phyloP scores from a whole-genome alignment of 441 rosid species.

The Adansonia gregorii region DNA sequence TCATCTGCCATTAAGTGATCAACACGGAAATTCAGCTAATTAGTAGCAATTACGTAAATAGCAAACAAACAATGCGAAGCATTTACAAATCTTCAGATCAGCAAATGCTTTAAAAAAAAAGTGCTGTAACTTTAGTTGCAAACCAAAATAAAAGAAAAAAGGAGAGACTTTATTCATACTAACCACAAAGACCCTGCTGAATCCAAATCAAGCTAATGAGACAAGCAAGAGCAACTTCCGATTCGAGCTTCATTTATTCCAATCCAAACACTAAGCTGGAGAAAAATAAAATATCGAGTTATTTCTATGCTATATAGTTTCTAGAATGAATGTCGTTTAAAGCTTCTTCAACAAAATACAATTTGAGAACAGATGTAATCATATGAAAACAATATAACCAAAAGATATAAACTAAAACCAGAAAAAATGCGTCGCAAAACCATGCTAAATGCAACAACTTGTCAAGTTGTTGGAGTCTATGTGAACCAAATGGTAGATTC shows the following conservation, averaged over 20 bases:
- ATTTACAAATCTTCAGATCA: neutral
- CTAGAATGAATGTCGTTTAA: conserved; percentile 21
- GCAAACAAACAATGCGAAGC: conserved; percentile 4
- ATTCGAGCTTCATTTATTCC: conserved; percentile 59
- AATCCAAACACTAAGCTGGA: conserved; percentile 35
- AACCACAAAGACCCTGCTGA: conserved; percentile 69
- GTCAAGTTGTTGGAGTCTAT: neutral
- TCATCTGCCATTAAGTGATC: conserved; percentile 45
- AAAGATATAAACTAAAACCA: neutral
- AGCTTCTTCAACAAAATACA: neutral
- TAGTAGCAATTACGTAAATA: neutral
- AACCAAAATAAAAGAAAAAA: neutral
- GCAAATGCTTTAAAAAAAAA: neutral
- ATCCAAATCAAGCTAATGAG: conserved; percentile 51
- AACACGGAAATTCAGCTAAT: conserved; percentile 19
- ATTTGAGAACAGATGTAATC: neutral
- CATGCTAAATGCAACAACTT: neutral
- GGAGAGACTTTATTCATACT: conserved; percentile 34
- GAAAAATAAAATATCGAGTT: conserved; percentile 24
- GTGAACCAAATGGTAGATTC: neutral
- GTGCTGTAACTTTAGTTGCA: neutral
- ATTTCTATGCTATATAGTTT: conserved; percentile 12
- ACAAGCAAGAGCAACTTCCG: conserved; percentile 45
- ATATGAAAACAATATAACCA: neutral
- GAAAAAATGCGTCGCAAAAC: neutral